Conservation (phyloP, 192 early-diverging fungal genomes). For the Entophlyctis luteolus region DNA sequence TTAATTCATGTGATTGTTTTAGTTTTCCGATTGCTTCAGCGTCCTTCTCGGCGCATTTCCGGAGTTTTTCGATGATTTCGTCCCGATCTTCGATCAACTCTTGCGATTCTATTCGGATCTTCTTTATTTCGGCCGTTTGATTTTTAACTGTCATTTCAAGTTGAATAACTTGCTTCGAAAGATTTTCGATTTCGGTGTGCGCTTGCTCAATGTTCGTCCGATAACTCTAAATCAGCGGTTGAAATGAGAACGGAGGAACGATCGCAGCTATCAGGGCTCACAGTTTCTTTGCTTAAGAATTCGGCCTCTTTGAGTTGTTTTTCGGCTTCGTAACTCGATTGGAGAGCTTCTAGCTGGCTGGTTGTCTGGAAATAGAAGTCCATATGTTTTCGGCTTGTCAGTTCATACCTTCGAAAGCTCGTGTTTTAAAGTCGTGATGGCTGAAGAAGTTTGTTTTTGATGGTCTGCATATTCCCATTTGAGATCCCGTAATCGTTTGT, state of each 20-base stretch:
- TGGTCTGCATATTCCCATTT: constrained; percentile 17
- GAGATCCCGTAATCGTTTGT: neutral
- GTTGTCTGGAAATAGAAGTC: neutral
- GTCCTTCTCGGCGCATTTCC: neutral
- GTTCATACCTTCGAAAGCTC: constrained; percentile 5
- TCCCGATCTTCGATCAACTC: neutral
- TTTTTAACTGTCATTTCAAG: too few species aligned
- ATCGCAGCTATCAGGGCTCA: too few species aligned
- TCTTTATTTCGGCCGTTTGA: too few species aligned
- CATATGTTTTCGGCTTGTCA: neutral
- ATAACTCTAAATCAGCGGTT: too few species aligned
- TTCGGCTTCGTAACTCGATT: neutral
- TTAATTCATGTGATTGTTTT: neutral
- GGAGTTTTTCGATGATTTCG: constrained; percentile 1
- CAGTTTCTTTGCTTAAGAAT: too few species aligned
- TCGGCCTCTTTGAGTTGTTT: neutral
- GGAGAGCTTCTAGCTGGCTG: neutral
- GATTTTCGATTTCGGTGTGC: too few species aligned
- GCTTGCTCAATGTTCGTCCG: too few species aligned
- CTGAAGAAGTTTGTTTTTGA: neutral
- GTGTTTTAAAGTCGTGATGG: constrained; percentile 5
- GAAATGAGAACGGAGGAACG: too few species aligned
- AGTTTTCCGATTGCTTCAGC: neutral
- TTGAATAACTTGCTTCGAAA: too few species aligned
- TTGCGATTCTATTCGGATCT: too few species aligned